These are phyloP conservation scores for Rhododendron williamsianum DNA, from an alignment of 148 eudicot species.

Conservation along the genomic window DNA sequence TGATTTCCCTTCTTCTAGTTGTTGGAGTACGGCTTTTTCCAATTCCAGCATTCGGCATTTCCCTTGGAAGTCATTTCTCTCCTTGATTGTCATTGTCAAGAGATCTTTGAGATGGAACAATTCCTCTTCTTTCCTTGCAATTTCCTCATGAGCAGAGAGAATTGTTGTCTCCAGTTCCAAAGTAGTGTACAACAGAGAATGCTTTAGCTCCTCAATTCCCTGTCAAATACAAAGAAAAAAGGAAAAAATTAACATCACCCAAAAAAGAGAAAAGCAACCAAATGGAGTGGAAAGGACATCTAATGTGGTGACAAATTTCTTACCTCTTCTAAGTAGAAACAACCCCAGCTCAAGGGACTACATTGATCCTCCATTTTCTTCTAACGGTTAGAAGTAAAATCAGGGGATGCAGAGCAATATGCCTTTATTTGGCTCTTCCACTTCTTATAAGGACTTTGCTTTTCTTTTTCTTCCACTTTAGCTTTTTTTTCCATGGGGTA, in stretches of 20 bases:
- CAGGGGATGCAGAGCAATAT: background rate
- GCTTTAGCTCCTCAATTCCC: constrained; percentile 62
- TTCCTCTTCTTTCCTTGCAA: constrained; percentile 76
- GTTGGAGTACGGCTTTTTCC: constrained; percentile 45
- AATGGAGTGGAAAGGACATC: background rate
- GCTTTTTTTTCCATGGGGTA: constrained; percentile 12
- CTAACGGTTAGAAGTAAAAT: background rate
- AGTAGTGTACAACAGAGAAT: constrained; percentile 56
- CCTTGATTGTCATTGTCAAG: constrained; percentile 45
- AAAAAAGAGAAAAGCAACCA: background rate
- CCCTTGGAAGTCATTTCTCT: constrained; percentile 67
- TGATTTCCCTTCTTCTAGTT: constrained; percentile 14
- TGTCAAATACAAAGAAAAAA: constrained; percentile 12
- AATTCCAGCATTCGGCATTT: constrained; percentile 42
- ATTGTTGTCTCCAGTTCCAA: constrained; percentile 68
- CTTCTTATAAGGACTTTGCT: constrained; percentile 10
- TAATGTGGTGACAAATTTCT: background rate
- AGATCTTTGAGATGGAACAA: constrained; percentile 46
- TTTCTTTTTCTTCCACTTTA: background rate
- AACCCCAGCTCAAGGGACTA: constrained; percentile 39
- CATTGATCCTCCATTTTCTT: constrained; percentile 45
- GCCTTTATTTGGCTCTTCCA: background rate
- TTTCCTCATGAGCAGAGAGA: constrained; percentile 61
- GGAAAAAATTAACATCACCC: background rate
- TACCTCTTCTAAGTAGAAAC: constrained; percentile 44